Evolutionary conservation across 495 filamentous ascomycete genomes (phyloP).

Genomic region (Filosporella fistucella): DNA sequence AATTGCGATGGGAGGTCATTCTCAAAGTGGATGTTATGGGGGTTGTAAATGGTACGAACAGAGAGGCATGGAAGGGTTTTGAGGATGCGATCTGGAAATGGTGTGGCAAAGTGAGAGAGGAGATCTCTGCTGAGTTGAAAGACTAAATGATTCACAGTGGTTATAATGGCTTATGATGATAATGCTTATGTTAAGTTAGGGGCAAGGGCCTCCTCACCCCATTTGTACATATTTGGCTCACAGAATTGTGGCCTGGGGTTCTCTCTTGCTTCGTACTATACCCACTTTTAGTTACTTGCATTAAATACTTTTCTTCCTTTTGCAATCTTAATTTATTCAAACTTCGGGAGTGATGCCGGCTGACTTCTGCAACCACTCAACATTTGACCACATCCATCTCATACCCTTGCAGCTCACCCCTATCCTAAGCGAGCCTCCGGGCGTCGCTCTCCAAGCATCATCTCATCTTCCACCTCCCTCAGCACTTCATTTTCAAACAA

Average conservation of each 20-base stretch:
- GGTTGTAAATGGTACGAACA: conserved; percentile 66
- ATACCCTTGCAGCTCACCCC: too few relatives aligned
- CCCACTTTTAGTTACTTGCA: not conserved
- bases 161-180: conserved; percentile 4
- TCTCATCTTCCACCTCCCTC: too few relatives aligned
- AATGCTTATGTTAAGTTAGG: conserved; percentile 3
- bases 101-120: conserved; percentile 71
- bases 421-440: too few relatives aligned
- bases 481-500: too few relatives aligned
- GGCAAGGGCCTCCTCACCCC: not conserved
- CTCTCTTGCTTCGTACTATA: conserved; percentile 6
- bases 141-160: not conserved
- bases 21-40: conserved; percentile 82
- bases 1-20: conserved; percentile 88
- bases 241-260: not conserved
- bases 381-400: too few relatives aligned
- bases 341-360: too few relatives aligned
- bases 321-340: too few relatives aligned
- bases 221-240: not conserved
- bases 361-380: too few relatives aligned
- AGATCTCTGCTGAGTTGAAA: conserved; percentile 51
- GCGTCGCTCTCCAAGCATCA: too few relatives aligned
- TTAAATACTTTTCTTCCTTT: not conserved
- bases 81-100: conserved; percentile 76
- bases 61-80: conserved; percentile 70